These are phyloP conservation scores for Cyberlindnera americana DNA, from an alignment of 805 yeast genomes.

Conservation along the genomic window DNA sequence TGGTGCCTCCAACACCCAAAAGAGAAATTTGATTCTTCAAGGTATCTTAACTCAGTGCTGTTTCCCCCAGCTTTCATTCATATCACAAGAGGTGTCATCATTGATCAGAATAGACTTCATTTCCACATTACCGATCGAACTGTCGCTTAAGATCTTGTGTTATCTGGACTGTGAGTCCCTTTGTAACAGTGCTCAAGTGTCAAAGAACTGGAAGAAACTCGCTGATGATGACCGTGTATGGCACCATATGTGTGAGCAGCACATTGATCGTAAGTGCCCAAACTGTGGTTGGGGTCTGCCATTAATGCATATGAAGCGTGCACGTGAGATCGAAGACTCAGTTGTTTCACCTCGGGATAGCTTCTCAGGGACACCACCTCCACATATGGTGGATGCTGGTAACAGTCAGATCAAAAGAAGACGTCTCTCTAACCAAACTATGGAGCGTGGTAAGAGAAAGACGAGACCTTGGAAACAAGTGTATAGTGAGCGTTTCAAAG, in stretches of 20 bases:
- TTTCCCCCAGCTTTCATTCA: constrained; percentile 87
- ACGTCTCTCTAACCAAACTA: constrained; percentile 25
- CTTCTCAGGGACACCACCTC: background rate
- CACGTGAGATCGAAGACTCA: constrained; percentile 42
- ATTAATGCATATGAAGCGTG: constrained; percentile 80
- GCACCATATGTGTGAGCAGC: constrained; percentile 98
- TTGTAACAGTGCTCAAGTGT: constrained; percentile 91
- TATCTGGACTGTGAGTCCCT: constrained; percentile 91
- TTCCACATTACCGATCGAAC: constrained; percentile 78
- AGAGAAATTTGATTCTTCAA: constrained; percentile 71
- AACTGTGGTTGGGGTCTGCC: constrained; percentile 99
- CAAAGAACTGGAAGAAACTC: constrained; percentile 76
- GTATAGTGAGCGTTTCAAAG: constrained; percentile 83
- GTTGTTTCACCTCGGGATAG: constrained; percentile 3
- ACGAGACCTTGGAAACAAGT: constrained; percentile 95
- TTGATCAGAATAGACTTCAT: constrained; percentile 88
- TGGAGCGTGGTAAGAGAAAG: constrained; percentile 29
- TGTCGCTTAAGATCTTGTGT: constrained; percentile 79
- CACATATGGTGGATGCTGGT: background rate
- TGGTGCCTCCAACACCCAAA: constrained; percentile 65
- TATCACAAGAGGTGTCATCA: constrained; percentile 73
- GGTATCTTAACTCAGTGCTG: constrained; percentile 90
- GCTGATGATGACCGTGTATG: constrained; percentile 97
- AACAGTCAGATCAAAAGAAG: constrained; percentile 22
- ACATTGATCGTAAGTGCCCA: constrained; percentile 94